Evolutionary conservation across 208 protist species (phyloP).

Genomic region (Acanthamoeba castellanii): DNA sequence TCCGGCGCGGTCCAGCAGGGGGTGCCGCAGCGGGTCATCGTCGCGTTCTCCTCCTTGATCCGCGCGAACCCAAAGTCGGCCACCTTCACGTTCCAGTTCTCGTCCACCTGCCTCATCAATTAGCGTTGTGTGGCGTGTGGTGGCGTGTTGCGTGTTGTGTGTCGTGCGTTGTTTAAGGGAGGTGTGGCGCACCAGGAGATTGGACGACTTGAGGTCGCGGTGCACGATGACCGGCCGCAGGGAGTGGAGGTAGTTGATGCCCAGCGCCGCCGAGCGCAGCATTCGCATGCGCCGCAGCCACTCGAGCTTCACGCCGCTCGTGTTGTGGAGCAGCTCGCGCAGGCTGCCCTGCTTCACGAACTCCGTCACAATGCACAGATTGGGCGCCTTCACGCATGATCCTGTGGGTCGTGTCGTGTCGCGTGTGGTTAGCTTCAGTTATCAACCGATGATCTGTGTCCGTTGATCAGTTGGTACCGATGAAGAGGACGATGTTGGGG

Average conservation of each 20-base stretch:
- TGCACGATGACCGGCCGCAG: not conserved
- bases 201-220: conserved; percentile 9
- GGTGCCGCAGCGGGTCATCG: conserved; percentile 10
- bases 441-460: too few relatives aligned
- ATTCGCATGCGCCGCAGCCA: not conserved
- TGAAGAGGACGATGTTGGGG: conserved; percentile 34
- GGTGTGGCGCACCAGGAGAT: not conserved
- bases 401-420: not conserved
- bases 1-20: conserved; percentile 1
- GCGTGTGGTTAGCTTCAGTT: too few relatives aligned
- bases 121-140: too few relatives aligned
- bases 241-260: conserved; percentile 19
- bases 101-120: conserved; percentile 8
- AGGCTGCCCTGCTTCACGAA: not conserved
- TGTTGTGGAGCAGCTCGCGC: not conserved
- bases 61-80: conserved; percentile 16
- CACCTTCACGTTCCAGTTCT: conserved; percentile 36
- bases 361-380: conserved; percentile 15
- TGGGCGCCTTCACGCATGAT: not conserved
- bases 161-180: too few relatives aligned
- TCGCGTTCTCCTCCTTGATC: conserved; percentile 24
- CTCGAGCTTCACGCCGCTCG: not conserved
- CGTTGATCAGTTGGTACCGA: not conserved
- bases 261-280: not conserved
- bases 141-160: too few relatives aligned